A percentile compares a stretch with the other conserved stretches of the same genome.
phyloP scores from a whole-genome alignment of 2,329 filamentous ascomycete species.

The Ophiocordyceps camponoti-rufipedis region DNA sequence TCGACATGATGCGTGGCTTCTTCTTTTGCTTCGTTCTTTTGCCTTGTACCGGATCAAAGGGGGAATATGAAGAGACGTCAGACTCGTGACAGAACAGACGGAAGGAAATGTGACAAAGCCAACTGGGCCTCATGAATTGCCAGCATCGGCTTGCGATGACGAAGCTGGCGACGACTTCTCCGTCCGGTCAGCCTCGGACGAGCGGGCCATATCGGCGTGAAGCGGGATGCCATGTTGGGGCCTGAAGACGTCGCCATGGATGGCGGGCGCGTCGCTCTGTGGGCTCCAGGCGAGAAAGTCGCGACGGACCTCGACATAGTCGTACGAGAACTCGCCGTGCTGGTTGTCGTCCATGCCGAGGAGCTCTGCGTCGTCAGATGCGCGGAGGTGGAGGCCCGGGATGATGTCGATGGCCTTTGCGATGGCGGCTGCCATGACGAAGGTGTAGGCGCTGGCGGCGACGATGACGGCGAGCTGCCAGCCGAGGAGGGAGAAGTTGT shows the following conservation, averaged over 20 bases:
- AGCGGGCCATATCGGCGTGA: conserved; percentile 28
- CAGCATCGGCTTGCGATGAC: conserved; percentile 2
- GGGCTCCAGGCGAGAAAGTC: conserved; percentile 83
- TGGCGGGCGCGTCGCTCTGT: conserved; percentile 44
- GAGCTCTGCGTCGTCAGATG: conserved; percentile 47
- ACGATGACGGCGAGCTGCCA: conserved; percentile 53
- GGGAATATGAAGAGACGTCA: neutral
- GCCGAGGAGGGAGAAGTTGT: conserved; percentile 24
- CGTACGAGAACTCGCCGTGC: conserved; percentile 69
- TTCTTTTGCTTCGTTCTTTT: too few relatives aligned
- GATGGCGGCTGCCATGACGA: conserved; percentile 49
- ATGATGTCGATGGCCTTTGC: conserved; percentile 54
- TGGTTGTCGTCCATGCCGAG: conserved; percentile 56
- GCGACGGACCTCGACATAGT: conserved; percentile 64
- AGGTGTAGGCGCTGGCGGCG: conserved; percentile 47
- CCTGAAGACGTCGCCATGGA: conserved; percentile 34
- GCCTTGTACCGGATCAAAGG: too few relatives aligned
- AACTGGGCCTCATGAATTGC: too few relatives aligned
- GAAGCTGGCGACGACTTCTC: conserved; percentile 4
- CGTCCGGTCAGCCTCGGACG: conserved; percentile 3
- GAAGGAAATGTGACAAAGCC: neutral
- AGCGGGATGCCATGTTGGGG: conserved; percentile 57
- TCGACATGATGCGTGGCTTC: too few relatives aligned
- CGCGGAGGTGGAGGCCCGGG: conserved; percentile 51
- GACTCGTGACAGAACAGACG: neutral